Evolutionary conservation across 345 rosid genomes (phyloP).

Genomic region (Populus simonii): DNA sequence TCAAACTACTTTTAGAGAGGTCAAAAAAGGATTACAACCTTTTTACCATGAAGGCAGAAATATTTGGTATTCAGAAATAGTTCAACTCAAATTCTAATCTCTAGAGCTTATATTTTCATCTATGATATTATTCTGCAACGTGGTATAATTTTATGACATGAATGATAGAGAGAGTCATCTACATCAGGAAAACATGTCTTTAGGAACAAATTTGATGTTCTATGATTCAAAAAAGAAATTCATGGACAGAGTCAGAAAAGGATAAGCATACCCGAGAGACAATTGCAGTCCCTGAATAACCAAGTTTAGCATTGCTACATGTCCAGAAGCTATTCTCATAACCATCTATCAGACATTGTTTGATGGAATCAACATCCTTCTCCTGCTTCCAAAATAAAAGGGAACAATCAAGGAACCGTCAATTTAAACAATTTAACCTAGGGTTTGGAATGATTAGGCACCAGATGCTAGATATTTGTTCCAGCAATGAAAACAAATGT

Average conservation of each 20-base stretch:
- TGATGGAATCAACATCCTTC: slow-evolving; percentile 77
- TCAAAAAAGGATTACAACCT: too few relatives aligned
- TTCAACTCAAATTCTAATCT: not conserved
- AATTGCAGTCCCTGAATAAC: slow-evolving; percentile 94
- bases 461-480: not conserved
- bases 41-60: not conserved
- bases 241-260: not conserved
- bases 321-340: slow-evolving; percentile 88
- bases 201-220: not conserved
- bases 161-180: not conserved
- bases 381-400: slow-evolving; percentile 43
- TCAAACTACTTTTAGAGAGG: not conserved
- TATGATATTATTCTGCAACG: not conserved
- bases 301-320: slow-evolving; percentile 83
- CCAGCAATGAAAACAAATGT: not conserved
- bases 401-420: not conserved
- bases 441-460: not conserved
- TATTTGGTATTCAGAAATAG: not conserved
- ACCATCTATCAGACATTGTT: slow-evolving; percentile 59
- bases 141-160: not conserved
- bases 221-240: not conserved
- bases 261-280: slow-evolving; percentile 71
- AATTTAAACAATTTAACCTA: not conserved
- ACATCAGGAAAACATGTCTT: not conserved
- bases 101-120: not conserved